Percentiles rank a stretch among this genome's conserved stretches.
Conservation (phyloP, 2,329 filamentous ascomycete species). For the Pseudogymnoascus sp. region DNA sequence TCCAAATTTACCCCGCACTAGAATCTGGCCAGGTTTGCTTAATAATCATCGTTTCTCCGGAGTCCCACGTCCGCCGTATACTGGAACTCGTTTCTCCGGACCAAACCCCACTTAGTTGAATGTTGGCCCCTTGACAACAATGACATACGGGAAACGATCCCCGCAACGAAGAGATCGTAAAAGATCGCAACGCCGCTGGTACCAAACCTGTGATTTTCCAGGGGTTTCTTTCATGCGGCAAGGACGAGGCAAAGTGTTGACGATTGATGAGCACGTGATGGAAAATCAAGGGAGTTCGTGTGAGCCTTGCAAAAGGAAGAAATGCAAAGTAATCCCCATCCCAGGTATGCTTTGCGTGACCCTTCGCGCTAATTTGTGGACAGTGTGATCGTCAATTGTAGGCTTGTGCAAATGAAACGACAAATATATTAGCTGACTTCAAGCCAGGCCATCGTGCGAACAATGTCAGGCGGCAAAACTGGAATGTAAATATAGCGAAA, state of each 20-base stretch:
- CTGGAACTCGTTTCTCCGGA: no score
- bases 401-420: background rate
- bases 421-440: constrained; percentile 20
- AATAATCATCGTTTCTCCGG: background rate
- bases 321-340: constrained; percentile 26
- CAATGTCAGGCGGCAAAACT: background rate
- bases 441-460: background rate
- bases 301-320: constrained; percentile 30
- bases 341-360: constrained; percentile 20
- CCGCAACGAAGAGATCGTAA: background rate
- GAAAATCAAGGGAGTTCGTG: constrained; percentile 28
- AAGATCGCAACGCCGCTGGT: background rate
- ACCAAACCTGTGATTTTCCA: background rate
- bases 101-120: background rate
- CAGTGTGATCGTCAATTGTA: background rate
- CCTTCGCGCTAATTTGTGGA: background rate
- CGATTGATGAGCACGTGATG: background rate
- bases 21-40: background rate
- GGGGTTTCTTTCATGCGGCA: background rate
- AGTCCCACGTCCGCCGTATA: no score
- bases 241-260: background rate
- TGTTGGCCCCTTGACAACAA: background rate
- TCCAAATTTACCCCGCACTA: background rate
- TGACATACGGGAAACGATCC: background rate
- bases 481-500: background rate